phyloP scores from a whole-genome alignment of 148 eudicot species.

The Silene conica region DNA sequence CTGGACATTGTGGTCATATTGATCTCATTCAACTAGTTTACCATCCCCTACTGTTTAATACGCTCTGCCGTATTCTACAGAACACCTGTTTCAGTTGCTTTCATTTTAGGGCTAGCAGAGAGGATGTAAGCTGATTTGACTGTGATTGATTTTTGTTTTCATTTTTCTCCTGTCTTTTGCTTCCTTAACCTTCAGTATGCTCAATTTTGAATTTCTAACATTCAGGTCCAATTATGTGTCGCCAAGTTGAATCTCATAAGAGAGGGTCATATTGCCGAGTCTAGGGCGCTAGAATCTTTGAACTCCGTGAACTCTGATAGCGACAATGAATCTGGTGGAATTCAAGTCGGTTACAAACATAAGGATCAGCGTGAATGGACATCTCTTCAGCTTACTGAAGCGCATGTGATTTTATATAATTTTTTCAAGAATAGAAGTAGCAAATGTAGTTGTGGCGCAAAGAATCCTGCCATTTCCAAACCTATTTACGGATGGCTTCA shows the following conservation, averaged over 20 bases:
- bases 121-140: slow-evolving; percentile 37
- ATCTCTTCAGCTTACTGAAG: slow-evolving; percentile 72
- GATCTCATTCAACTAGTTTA: slow-evolving; percentile 60
- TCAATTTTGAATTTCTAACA: slow-evolving; percentile 8
- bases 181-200: background rate
- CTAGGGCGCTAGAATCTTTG: slow-evolving; percentile 43
- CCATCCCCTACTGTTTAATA: slow-evolving; percentile 68
- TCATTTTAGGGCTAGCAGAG: slow-evolving; percentile 42
- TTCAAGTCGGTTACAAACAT: slow-evolving; percentile 13
- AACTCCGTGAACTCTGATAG: slow-evolving; percentile 38
- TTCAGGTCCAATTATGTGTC: slow-evolving; percentile 57
- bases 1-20: slow-evolving; percentile 95
- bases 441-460: slow-evolving; percentile 44
- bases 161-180: too few relatives aligned
- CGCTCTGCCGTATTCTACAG: slow-evolving; percentile 48
- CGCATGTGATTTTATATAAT: slow-evolving; percentile 43
- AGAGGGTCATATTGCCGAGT: slow-evolving; percentile 65
- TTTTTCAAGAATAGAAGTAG: slow-evolving; percentile 38
- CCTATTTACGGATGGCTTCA: slow-evolving; percentile 90
- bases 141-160: slow-evolving; percentile 2
- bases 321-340: slow-evolving; percentile 27
- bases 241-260: slow-evolving; percentile 53
- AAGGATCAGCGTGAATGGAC: slow-evolving; percentile 50
- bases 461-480: slow-evolving; percentile 59
- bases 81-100: slow-evolving; percentile 69